Evolutionary conservation across 2,329 filamentous ascomycete genomes (phyloP).

Genomic region (Curvularia spicifera): DNA sequence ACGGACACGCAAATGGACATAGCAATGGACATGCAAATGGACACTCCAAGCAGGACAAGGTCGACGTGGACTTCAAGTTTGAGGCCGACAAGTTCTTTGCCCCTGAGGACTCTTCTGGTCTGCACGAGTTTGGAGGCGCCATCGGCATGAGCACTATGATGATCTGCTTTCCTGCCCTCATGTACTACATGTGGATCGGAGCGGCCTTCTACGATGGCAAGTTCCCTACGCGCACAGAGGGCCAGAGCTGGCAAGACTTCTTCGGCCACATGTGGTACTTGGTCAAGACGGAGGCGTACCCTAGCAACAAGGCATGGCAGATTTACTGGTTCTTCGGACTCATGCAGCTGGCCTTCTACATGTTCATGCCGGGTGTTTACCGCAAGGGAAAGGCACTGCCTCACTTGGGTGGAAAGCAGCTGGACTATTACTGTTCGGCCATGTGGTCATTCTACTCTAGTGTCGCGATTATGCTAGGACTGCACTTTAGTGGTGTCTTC

Average conservation of each 20-base stretch:
- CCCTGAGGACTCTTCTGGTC: slow-evolving; percentile 54
- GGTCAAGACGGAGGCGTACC: slow-evolving; percentile 84
- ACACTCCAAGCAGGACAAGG: slow-evolving; percentile 25
- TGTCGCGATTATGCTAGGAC: slow-evolving; percentile 69
- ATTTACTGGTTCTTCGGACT: slow-evolving; percentile 96
- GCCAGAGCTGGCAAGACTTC: slow-evolving; percentile 75
- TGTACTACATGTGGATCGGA: slow-evolving; percentile 99
- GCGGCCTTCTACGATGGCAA: slow-evolving; percentile 90
- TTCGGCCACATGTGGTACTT: slow-evolving; percentile 71
- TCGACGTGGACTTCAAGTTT: slow-evolving; percentile 25
- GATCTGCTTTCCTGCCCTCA: slow-evolving; percentile 88
- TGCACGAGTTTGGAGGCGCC: slow-evolving; percentile 86
- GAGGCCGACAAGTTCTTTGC: slow-evolving; percentile 48
- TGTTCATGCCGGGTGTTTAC: slow-evolving; percentile 84
- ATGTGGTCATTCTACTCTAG: slow-evolving; percentile 88
- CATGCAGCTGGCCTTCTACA: slow-evolving; percentile 82
- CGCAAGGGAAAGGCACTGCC: slow-evolving; percentile 86
- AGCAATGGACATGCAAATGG: slow-evolving; percentile 46
- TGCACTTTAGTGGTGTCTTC: slow-evolving; percentile 86
- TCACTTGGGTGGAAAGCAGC: slow-evolving; percentile 81
- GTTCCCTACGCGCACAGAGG: slow-evolving; percentile 70
- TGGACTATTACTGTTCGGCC: slow-evolving; percentile 93
- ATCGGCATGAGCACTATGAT: slow-evolving; percentile 83
- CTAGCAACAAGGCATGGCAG: slow-evolving; percentile 79
- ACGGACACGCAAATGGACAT: slow-evolving; percentile 39